Evolutionary conservation across 2,329 filamentous ascomycete species (phyloP).

Genomic region (Mollisia scopiformis): DNA sequence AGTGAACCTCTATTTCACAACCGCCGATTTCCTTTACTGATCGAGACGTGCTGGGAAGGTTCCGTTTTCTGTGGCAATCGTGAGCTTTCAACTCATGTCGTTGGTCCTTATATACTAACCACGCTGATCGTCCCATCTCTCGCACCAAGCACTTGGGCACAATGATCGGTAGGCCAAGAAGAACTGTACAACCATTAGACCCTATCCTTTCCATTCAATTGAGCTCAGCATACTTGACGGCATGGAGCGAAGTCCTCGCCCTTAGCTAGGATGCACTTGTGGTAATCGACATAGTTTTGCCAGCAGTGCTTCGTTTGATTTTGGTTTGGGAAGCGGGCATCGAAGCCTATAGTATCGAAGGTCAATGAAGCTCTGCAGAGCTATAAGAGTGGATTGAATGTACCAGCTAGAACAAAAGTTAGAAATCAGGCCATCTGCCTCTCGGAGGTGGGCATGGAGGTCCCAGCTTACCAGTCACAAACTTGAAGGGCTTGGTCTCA

Average conservation of each 20-base stretch:
- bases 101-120: constrained; percentile 58
- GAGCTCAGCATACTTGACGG: constrained; percentile 74
- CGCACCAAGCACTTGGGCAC: constrained; percentile 92
- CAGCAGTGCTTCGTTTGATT: constrained; percentile 99
- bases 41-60: constrained; percentile 71
- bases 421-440: constrained; percentile 40
- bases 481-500: constrained; percentile 99
- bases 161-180: constrained; percentile 95
- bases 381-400: constrained; percentile 30
- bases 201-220: constrained; percentile 38
- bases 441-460: constrained; percentile 21
- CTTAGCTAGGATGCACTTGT: constrained; percentile 99
- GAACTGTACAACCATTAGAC: constrained; percentile 65
- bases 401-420: constrained; percentile 51
- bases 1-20: not conserved
- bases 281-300: constrained; percentile 99
- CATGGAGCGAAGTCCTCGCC: constrained; percentile 98
- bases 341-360: constrained; percentile 70
- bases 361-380: constrained; percentile 23
- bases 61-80: constrained; percentile 56
- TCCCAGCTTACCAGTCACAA: constrained; percentile 81
- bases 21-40: constrained; percentile 35
- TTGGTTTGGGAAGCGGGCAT: constrained; percentile 97
- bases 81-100: constrained; percentile 20
- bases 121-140: constrained; percentile 97